These are phyloP conservation scores for Aspergillus fumigatus DNA, from an alignment of 2,329 filamentous ascomycete species.

Conservation along the genomic window DNA sequence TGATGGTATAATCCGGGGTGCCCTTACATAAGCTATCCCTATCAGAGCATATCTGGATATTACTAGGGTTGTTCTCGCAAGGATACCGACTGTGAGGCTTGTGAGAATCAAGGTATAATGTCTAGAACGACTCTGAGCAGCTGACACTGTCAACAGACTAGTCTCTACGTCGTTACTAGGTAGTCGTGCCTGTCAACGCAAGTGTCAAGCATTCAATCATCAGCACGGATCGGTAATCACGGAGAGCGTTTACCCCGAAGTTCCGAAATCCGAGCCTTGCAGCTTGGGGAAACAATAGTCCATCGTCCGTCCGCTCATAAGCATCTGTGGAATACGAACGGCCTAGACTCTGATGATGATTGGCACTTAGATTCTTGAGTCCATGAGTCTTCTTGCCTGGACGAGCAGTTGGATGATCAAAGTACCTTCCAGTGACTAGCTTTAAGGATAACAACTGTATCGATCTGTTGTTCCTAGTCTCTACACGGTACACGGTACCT, in stretches of 20 bases:
- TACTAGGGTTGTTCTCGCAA: background rate
- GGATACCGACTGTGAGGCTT: background rate
- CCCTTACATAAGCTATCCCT: too few relatives aligned
- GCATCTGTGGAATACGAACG: background rate
- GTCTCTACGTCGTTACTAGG: too few relatives aligned
- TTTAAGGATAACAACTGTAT: background rate
- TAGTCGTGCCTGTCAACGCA: background rate
- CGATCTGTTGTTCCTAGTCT: background rate
- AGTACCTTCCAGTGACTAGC: background rate
- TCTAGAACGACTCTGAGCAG: too few relatives aligned
- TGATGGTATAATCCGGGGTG: too few relatives aligned
- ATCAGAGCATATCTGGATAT: too few relatives aligned
- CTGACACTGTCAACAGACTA: too few relatives aligned
- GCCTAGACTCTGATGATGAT: background rate
- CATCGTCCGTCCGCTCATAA: too few relatives aligned
- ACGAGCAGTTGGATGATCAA: background rate
- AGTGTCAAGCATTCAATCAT: background rate
- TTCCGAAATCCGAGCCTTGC: background rate
- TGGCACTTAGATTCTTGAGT: too few relatives aligned
- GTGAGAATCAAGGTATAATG: too few relatives aligned
- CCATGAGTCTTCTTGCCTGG: background rate
- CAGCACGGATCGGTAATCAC: conserved; percentile 8
- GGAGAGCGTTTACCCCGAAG: conserved; percentile 6
- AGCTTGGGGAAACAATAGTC: background rate
- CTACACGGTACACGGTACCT: too few relatives aligned